Base-by-base conservation (phyloP, 2,329 filamentous ascomycete species). In the Onygenales sp. region DNA sequence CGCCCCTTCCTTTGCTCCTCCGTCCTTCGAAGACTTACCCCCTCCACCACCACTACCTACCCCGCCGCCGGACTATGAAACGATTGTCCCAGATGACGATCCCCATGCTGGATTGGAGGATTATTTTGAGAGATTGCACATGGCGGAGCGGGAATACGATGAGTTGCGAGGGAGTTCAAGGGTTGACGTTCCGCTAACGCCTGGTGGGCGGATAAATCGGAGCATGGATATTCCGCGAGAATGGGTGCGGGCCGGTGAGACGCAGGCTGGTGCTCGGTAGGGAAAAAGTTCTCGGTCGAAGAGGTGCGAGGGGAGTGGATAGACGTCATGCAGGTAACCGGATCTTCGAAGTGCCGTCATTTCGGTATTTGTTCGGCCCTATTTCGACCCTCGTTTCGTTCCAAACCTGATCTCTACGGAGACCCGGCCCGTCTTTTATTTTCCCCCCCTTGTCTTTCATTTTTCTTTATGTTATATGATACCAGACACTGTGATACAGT, bases 1-100 rank as follows among this genome's bases (percentile, higher is more conserved):
- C 27, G 80, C 83, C 5, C 91, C 91, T 0, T 94, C 88, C 0
- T 95, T 90, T 71, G 90, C 90, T 55, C 91, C 91, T 2, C 90
- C 91, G 0, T 82, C 88, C 0, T 95, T 95, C 63, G 85, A 93
- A 57, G 88, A 88, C 4, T 86, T 94, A 51, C 78, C 83, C 4
- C 84, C 87, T 2, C 87, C 88, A 3, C 86, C 86, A 49, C 83
- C 85, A 0, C 68, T 87, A 13, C 76, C 87, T 58, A 94, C 89
- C 0, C 90, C 90, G 1, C 91, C 91, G 6, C 91, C 91, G 0
- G 83, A 86, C 54, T 95, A 96, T 66, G 87, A 92, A 55, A 77
- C 79, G 3, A 87, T 94, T 39, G 82, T 93, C 1, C 87, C 85
- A 74, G 81, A 27, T 74, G 81, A 27, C 77, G 83, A 70, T 75